Conservation (phyloP, 2,329 filamentous ascomycete species). For the Claviceps monticola region DNA sequence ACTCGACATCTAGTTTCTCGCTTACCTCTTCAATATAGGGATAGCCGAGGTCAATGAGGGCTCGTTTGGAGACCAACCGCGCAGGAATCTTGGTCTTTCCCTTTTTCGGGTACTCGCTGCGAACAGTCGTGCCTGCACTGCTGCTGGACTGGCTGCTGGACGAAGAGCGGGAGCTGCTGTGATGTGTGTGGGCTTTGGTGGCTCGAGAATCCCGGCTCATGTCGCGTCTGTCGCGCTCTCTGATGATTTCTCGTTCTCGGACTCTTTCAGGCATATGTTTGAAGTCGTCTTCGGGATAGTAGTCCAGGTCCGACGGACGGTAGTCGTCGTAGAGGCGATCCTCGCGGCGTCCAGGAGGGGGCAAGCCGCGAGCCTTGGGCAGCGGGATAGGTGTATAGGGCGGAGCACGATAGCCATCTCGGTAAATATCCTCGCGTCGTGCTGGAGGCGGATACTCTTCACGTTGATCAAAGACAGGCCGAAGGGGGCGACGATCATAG, state of each 20-base stretch:
- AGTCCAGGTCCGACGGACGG: constrained; percentile 50
- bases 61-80: constrained; percentile 64
- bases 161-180: constrained; percentile 31
- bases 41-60: constrained; percentile 73
- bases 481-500: constrained; percentile 60
- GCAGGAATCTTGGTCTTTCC: constrained; percentile 83
- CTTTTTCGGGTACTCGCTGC: constrained; percentile 59
- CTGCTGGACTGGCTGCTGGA: constrained; percentile 32
- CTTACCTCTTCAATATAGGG: constrained; percentile 75
- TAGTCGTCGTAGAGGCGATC: constrained; percentile 51
- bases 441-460: constrained; percentile 52
- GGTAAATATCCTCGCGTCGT: constrained; percentile 31
- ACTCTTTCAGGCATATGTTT: constrained; percentile 46
- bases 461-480: constrained; percentile 33
- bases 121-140: constrained; percentile 36
- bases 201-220: constrained; percentile 26
- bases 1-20: not conserved
- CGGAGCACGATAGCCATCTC: constrained; percentile 32
- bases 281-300: constrained; percentile 59
- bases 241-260: constrained; percentile 47
- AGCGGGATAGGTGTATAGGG: constrained; percentile 52
- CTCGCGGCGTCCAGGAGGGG: constrained; percentile 42
- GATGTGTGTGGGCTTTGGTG: constrained; percentile 24
- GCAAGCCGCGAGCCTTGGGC: constrained; percentile 47
- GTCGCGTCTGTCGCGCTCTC: constrained; percentile 29